Conservation (phyloP, 345 rosid genomes). For the Odontarrhena argentea region DNA sequence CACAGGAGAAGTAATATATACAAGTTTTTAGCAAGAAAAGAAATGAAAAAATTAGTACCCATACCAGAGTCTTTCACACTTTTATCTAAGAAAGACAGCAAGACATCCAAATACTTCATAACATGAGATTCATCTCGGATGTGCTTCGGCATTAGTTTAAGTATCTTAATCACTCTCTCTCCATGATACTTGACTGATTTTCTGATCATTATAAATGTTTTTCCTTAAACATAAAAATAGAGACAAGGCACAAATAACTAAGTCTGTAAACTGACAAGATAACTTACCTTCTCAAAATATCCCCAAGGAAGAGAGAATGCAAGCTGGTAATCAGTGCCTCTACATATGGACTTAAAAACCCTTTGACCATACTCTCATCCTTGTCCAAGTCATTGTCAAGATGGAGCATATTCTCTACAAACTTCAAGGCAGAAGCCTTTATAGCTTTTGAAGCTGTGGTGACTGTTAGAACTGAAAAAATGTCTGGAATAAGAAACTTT, state of each 20-base stretch:
- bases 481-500: slow-evolving; percentile 65
- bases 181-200: slow-evolving; percentile 67
- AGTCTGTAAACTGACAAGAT: slow-evolving; percentile 18
- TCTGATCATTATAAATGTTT: slow-evolving; percentile 46
- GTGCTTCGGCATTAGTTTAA: slow-evolving; percentile 66
- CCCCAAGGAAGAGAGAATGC: slow-evolving; percentile 63
- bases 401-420: slow-evolving; percentile 74
- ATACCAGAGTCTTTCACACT: slow-evolving; percentile 64
- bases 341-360: slow-evolving; percentile 58
- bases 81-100: slow-evolving; percentile 64
- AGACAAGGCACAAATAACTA: slow-evolving; percentile 18
- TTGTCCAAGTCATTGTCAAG: slow-evolving; percentile 62
- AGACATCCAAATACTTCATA: slow-evolving; percentile 63
- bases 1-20: slow-evolving; percentile 25
- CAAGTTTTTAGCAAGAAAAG: slow-evolving; percentile 1
- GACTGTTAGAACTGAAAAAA: slow-evolving; percentile 73
- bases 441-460: slow-evolving; percentile 81
- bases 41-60: slow-evolving; percentile 20
- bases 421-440: slow-evolving; percentile 63
- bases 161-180: slow-evolving; percentile 61
- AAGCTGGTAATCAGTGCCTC: slow-evolving; percentile 66
- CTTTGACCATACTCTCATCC: slow-evolving; percentile 46
- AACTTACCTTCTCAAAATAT: slow-evolving; percentile 64
- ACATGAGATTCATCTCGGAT: slow-evolving; percentile 53
- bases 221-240: neutral